These are phyloP conservation scores for Eruca vesicaria DNA, from an alignment of 441 rosid species.

Conservation along the genomic window DNA sequence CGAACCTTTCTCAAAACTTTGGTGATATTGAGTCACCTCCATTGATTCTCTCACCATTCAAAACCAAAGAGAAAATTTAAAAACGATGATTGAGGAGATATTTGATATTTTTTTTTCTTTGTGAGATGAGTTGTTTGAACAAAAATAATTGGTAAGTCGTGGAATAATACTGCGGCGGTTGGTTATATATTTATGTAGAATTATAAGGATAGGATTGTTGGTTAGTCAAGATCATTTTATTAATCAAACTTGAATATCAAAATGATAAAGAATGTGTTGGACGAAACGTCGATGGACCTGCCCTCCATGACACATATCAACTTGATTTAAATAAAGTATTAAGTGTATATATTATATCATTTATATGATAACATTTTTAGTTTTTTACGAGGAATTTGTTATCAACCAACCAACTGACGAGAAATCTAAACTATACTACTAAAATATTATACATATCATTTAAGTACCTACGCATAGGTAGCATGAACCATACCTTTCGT, in stretches of 20 bases:
- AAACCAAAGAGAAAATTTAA: not conserved
- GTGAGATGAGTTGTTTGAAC: not conserved
- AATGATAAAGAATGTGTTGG: conserved; percentile 25
- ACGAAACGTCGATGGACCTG: conserved; percentile 37
- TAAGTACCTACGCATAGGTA: conserved; percentile 1
- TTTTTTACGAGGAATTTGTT: not conserved
- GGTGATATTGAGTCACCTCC: conserved; percentile 32
- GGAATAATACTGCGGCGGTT: conserved; percentile 31
- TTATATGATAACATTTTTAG: conserved; percentile 6
- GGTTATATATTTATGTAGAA: conserved; percentile 10
- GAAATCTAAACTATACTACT: conserved; percentile 1
- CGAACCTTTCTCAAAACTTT: conserved; percentile 30
- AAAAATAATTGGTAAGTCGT: conserved; percentile 15
- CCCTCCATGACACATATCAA: conserved; percentile 36
- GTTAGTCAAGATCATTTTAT: conserved; percentile 27
- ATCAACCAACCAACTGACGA: conserved; percentile 22
- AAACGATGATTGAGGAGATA: not conserved
- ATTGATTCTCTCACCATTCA: conserved; percentile 30
- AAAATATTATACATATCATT: not conserved
- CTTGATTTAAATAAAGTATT: conserved; percentile 7
- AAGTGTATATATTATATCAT: conserved; percentile 18
- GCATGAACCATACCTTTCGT: conserved; percentile 18
- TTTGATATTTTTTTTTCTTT: conserved; percentile 3
- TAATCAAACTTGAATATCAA: conserved; percentile 29
- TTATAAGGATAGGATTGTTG: conserved; percentile 20